These are phyloP conservation scores for Lasiosphaeriaceae sp. DNA, from an alignment of 495 filamentous ascomycete species.

Conservation along the genomic window DNA sequence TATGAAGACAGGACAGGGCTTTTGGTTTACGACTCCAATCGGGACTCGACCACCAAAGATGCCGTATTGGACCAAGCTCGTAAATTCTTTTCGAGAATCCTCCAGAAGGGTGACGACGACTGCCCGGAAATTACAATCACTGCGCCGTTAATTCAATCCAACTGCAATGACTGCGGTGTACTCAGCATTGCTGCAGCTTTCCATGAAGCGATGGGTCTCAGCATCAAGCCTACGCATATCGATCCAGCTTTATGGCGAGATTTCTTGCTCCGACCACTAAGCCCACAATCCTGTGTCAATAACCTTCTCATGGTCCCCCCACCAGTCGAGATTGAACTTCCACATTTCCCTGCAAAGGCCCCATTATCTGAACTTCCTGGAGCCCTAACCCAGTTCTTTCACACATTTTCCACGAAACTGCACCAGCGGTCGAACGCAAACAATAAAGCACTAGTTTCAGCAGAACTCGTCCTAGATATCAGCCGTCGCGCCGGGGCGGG, in stretches of 20 bases:
- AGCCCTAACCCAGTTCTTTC: not conserved
- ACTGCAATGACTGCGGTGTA: conserved; percentile 1
- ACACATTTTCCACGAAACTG: not conserved
- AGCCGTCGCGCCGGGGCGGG: not conserved
- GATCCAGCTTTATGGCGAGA: conserved; percentile 5
- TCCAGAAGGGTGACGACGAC: not conserved
- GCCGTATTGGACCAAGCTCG: not conserved
- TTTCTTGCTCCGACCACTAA: conserved; percentile 1
- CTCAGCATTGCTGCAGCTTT: conserved; percentile 4
- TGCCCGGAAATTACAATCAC: conserved; percentile 2
- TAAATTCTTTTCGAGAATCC: conserved; percentile 2
- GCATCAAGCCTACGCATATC: conserved; percentile 3
- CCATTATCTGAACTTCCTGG: conserved; percentile 1
- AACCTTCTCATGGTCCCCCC: not conserved
- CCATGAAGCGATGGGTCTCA: conserved; percentile 2
- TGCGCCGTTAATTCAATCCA: conserved; percentile 1
- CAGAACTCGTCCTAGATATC: not conserved
- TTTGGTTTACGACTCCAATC: conserved; percentile 4
- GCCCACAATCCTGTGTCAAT: not conserved
- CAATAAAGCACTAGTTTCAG: not conserved
- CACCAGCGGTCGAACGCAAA: not conserved
- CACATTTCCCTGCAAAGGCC: not conserved
- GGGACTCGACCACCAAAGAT: not conserved
- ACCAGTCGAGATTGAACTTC: conserved; percentile 2
- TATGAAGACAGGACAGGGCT: conserved; percentile 2